Evolutionary conservation across 148 eudicot species (phyloP), one percentile per base, ranked within the genome.

Genomic region (Nepenthes gracilis): DNA sequence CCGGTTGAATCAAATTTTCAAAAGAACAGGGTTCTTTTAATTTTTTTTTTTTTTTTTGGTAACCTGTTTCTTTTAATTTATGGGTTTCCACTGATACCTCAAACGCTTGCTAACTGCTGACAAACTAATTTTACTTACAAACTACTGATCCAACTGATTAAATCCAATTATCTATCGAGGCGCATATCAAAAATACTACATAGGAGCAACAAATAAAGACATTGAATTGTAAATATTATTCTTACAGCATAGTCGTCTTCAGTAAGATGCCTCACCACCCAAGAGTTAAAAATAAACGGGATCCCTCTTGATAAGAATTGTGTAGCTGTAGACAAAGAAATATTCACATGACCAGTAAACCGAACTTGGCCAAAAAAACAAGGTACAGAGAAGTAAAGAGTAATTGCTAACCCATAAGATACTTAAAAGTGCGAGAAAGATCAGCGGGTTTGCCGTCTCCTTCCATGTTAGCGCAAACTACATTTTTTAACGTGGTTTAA

Each of bases 241-340:
- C 71, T 75, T 78, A 94, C 99, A 64, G 99, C 99, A 60, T 89
- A 94, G 67, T 94, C 97, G 70, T 71, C 70, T 64, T 77, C 85
- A 13, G 95, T 83, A 43, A 94, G 92, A 78, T 87, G 97, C 51
- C 99, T 75, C 53, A 94, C 83, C 52, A 89, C 83, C 99, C 99
- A 94, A 1, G 99, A 75, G 74, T 94, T 94, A 74, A 94, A 86
- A 63, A 89, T 74, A 60, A 94, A 94, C 0, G 97, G 97, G 47
- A 94, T 89, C 60, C 95, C 99, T 52, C 99, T 77, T 1, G 99
- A 84, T 63, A 94, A 60, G 63, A 94, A 76, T 70, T 94, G 99
- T 32, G 99, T 94, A 43, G 95, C 99, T 94, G 78, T 1, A 58
- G 7, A 52, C 10, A 52, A 12, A 55, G 2, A 57, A 0, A 43